Evolutionary conservation across 768 basidiomycete genomes (phyloP).

Genomic region (Kwoniella pini): DNA sequence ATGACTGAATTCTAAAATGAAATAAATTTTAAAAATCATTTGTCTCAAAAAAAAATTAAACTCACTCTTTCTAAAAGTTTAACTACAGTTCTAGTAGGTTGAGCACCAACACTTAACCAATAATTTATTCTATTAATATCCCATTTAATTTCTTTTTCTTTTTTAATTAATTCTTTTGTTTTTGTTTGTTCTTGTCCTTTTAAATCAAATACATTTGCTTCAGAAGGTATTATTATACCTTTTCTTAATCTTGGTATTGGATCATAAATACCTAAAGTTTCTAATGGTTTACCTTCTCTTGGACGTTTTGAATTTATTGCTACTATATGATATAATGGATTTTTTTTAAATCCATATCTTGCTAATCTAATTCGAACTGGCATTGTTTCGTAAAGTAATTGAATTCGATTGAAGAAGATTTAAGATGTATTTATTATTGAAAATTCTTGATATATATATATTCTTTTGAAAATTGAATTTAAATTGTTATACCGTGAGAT

Average conservation of each 20-base stretch:
- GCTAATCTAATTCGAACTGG: conserved; percentile 81
- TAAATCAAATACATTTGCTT: conserved; percentile 55
- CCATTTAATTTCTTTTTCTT: conserved; percentile 77
- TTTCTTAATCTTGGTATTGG: conserved; percentile 58
- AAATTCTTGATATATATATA: no score
- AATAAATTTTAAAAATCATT: no score
- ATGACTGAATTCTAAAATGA: no score
- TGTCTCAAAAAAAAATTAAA: conserved; percentile 34
- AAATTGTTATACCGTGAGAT: no score
- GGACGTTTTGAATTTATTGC: conserved; percentile 71
- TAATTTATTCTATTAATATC: conserved; percentile 84
- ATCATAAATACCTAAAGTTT: conserved; percentile 81
- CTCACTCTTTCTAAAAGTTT: conserved; percentile 76
- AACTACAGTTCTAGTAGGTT: conserved; percentile 74
- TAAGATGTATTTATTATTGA: no score
- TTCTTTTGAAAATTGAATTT: no score
- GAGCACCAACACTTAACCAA: conserved; percentile 83
- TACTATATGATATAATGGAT: conserved; percentile 79
- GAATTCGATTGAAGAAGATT: no score
- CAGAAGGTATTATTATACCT: conserved; percentile 14
- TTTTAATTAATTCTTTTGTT: conserved; percentile 40
- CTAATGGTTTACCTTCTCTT: conserved; percentile 82
- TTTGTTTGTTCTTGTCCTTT: conserved; percentile 48
- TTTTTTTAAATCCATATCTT: conserved; percentile 73
- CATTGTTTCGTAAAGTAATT: no score